phyloP scores from a whole-genome alignment of 2,329 filamentous ascomycete genomes.

The Cladophialophora yegresii region DNA sequence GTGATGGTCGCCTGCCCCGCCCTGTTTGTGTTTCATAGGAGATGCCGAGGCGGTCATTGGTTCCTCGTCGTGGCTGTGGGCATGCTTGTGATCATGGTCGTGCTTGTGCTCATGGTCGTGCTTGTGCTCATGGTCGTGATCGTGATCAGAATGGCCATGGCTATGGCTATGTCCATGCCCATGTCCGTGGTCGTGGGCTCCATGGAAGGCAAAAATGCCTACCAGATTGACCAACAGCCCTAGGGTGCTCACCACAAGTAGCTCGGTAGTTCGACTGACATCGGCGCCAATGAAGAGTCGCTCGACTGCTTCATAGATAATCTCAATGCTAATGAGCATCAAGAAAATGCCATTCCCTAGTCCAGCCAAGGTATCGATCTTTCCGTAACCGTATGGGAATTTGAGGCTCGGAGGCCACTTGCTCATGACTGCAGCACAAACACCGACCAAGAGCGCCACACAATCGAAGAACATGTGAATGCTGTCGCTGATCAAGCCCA shows the following conservation, averaged over 20 bases:
- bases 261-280: conserved; percentile 79
- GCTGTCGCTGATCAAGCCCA: conserved; percentile 94
- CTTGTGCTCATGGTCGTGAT: conserved; percentile 45
- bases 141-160: conserved; percentile 47
- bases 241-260: conserved; percentile 83
- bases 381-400: conserved; percentile 86
- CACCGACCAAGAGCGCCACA: conserved; percentile 82
- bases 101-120: conserved; percentile 43
- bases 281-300: conserved; percentile 79
- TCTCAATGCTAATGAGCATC: conserved; percentile 95
- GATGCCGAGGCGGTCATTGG: conserved; percentile 37
- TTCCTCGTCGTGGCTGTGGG: conserved; percentile 33
- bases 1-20: conserved; percentile 42
- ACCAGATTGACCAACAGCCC: conserved; percentile 89
- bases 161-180: conserved; percentile 40
- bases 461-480: conserved; percentile 99
- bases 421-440: conserved; percentile 89
- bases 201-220: conserved; percentile 81
- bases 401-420: conserved; percentile 90
- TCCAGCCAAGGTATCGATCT: conserved; percentile 92
- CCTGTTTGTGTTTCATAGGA: conserved; percentile 37
- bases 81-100: conserved; percentile 37
- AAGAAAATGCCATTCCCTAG: conserved; percentile 96
- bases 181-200: conserved; percentile 60
- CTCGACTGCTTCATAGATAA: conserved; percentile 91